Base-by-base conservation (phyloP, 2,329 filamentous ascomycete species). In the Nemania sp. region DNA sequence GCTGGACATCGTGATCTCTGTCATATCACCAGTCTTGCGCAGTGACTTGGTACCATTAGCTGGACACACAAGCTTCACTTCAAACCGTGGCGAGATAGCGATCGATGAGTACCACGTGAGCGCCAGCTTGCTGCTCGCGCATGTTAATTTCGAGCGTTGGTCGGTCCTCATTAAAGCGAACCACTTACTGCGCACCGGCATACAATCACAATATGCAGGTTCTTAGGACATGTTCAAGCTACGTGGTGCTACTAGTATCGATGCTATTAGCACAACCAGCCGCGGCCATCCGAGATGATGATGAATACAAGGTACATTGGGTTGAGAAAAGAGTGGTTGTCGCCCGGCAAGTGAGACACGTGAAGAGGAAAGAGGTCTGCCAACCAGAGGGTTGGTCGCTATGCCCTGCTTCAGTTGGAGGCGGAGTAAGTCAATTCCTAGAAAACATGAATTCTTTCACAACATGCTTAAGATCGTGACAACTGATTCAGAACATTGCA, bases 391-490 rank as follows among this genome's bases (percentile, higher is more conserved):
- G 59, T 2, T 68, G 62, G 49, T 57, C 57, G 2, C 40, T 68
- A 43, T 68, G 62, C 43, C 51, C 55, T n/a, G 56, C 61, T 22
- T 61, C 64, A 14, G 61, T 54, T 9, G 61, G 64, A 30, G 78
- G 78, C 28, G 75, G 73, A 28, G 52, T 55, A 51, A 51, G 52
- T 55, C 5, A 43, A 15, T 14, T n/a, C 37, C 7, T n/a, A 24
- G 7, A 23, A 24, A 14, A 22, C 14, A 15, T 17, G 8, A 3
- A 30, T 12, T 11, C 14, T 24, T 44, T 6, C 17, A n/a, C 6
- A 1, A n/a, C n/a, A n/a, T 6, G 7, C 11, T 20, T 24, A 3
- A 42, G 5, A 44, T 24, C 14, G 8, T 1, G 15, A 23, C 23
- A 26, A 15, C 47, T 55, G 31, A 55, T 34, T 22, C 8, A 14